Percentiles rank a stretch among this genome's conserved stretches.
Evolutionary conservation across 306 rosid genomes (phyloP).

Genomic region (Sicyos edulis): DNA sequence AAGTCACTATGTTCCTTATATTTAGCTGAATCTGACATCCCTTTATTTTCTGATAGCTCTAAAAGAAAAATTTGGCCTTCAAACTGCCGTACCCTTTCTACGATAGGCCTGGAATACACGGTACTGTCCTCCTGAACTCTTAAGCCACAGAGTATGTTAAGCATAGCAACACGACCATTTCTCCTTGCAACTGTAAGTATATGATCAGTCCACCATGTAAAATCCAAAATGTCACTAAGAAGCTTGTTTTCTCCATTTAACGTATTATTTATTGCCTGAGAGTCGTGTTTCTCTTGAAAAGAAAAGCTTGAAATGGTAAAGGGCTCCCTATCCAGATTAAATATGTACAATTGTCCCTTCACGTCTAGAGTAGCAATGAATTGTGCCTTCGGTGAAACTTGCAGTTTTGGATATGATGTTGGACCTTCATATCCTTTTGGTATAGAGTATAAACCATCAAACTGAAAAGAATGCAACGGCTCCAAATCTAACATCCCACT

Average conservation of each 20-base stretch:
- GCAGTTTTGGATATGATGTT: slow-evolving; percentile 66
- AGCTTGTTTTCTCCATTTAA: slow-evolving; percentile 30
- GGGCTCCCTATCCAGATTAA: slow-evolving; percentile 56
- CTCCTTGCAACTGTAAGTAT: slow-evolving; percentile 54
- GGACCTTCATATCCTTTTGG: slow-evolving; percentile 54
- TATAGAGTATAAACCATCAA: slow-evolving; percentile 57
- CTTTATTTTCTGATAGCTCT: slow-evolving; percentile 43
- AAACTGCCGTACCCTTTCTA: slow-evolving; percentile 53
- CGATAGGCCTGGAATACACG: slow-evolving; percentile 53
- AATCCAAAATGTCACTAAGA: slow-evolving; percentile 49
- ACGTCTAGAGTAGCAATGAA: slow-evolving; percentile 71
- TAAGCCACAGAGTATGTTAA: slow-evolving; percentile 61
- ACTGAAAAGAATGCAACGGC: slow-evolving; percentile 56
- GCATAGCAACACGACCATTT: slow-evolving; percentile 52
- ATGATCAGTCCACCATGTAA: slow-evolving; percentile 90
- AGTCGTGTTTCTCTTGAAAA: slow-evolving; percentile 34
- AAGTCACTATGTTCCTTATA: slow-evolving; percentile 32
- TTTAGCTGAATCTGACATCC: slow-evolving; percentile 33
- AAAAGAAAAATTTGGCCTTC: slow-evolving; percentile 62
- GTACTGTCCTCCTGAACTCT: slow-evolving; percentile 55
- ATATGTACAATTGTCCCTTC: slow-evolving; percentile 59
- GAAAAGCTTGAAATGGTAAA: slow-evolving; percentile 48
- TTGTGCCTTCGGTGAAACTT: slow-evolving; percentile 74
- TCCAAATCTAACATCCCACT: slow-evolving; percentile 48
- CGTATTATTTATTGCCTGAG: slow-evolving; percentile 30